Evolutionary conservation across 2,329 filamentous ascomycete genomes (phyloP).

Genomic region (Fusarium caatingaense): DNA sequence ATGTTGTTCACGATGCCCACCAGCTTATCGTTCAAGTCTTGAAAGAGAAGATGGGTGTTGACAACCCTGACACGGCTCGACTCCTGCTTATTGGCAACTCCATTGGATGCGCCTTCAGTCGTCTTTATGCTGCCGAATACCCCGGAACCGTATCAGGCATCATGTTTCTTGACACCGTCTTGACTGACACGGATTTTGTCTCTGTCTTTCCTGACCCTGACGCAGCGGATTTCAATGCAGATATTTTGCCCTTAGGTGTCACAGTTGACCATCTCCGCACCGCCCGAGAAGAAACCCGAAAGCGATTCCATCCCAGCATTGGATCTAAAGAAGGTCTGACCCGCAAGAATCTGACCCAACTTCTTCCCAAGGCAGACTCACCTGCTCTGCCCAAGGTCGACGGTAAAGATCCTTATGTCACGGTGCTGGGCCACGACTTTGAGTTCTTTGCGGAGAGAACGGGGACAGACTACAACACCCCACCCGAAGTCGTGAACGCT

Average conservation of each 20-base stretch:
- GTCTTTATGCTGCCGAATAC: slow-evolving; percentile 62
- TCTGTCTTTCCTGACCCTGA: slow-evolving; percentile 68
- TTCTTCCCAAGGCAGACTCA: slow-evolving; percentile 31
- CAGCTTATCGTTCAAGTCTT: slow-evolving; percentile 31
- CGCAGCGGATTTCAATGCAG: slow-evolving; percentile 56
- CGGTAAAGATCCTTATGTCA: slow-evolving; percentile 23
- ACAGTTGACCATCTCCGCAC: slow-evolving; percentile 21
- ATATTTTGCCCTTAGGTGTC: slow-evolving; percentile 27
- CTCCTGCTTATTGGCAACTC: slow-evolving; percentile 40
- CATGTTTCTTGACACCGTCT: slow-evolving; percentile 67
- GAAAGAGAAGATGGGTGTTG: neutral
- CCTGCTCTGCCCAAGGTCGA: slow-evolving; percentile 15
- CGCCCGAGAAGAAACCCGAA: slow-evolving; percentile 12
- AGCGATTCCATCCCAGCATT: slow-evolving; percentile 39
- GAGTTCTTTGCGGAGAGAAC: slow-evolving; percentile 28
- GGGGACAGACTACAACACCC: slow-evolving; percentile 1
- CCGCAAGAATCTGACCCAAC: slow-evolving; percentile 31
- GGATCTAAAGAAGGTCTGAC: slow-evolving; percentile 38
- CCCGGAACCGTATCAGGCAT: slow-evolving; percentile 58
- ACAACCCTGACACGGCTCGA: neutral
- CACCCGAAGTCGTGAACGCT: slow-evolving; percentile 53
- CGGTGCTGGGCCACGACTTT: slow-evolving; percentile 43
- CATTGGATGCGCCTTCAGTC: slow-evolving; percentile 52
- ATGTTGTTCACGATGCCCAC: slow-evolving; percentile 46
- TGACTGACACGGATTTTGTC: slow-evolving; percentile 67